A percentile compares a stretch with the other conserved stretches of the same genome.
phyloP scores from a whole-genome alignment of 73 alveolate genomes.

The Breviolum minutum region DNA sequence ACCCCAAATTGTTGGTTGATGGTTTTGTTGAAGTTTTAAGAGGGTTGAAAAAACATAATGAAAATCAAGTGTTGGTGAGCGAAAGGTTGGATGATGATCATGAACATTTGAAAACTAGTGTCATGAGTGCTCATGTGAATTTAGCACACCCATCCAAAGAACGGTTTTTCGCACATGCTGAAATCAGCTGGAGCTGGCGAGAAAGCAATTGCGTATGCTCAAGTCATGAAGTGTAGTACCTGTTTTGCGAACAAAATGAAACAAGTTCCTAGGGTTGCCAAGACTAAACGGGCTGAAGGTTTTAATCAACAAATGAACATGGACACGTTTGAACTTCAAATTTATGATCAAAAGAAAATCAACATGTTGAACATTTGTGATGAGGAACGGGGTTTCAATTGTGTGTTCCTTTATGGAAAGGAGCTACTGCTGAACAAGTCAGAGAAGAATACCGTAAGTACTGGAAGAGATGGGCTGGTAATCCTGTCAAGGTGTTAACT shows the following conservation, averaged over 20 bases:
- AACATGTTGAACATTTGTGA: not conserved
- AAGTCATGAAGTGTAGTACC: not conserved
- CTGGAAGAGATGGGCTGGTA: not conserved
- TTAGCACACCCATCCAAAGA: not conserved
- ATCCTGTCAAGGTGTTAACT: not conserved
- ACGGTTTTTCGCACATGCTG: not conserved
- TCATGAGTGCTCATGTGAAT: not conserved
- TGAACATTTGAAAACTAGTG: not conserved
- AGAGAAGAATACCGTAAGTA: not conserved
- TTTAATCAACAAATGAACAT: not conserved
- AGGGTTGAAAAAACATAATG: not conserved
- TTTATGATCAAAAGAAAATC: not conserved
- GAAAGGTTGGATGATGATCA: not conserved
- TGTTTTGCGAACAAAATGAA: not conserved
- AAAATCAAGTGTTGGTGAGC: not conserved
- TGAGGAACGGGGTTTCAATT: not conserved
- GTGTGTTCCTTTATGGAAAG: not conserved
- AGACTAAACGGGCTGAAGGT: not conserved
- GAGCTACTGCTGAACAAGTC: not conserved
- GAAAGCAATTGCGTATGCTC: not conserved
- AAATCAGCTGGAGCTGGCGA: not conserved
- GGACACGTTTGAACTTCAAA: not conserved
- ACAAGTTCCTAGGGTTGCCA: not conserved
- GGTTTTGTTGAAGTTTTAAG: not conserved
- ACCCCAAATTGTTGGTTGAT: not conserved